Base-by-base conservation (phyloP, 2,329 filamentous ascomycete genomes). In the Trichoderma breve region DNA sequence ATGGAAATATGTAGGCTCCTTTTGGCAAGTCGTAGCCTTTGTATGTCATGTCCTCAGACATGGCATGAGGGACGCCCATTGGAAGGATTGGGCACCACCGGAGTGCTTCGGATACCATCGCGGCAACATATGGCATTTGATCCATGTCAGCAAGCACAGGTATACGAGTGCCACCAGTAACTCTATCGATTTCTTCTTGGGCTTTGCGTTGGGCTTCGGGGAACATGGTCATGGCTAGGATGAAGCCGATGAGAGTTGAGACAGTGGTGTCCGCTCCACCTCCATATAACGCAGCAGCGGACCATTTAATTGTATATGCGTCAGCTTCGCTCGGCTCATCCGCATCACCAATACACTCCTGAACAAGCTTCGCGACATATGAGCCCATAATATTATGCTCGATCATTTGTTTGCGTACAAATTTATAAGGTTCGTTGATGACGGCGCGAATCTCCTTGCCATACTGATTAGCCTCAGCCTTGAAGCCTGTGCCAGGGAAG, bases 101-200 rank as follows among this genome's bases (percentile, higher is more conserved):
- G 30, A 74, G 30, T 2, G 73, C 66, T 68, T 79, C 77, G 4
- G 77, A 76, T 2, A 79, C 72, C 21, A 77, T 43, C 4, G 76
- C 76, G n/a, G 74, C 26, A 21, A 78, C 34, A n/a, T 77, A 79
- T 3, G 75, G 76, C 53, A 79, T 72, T 0, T 70, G 73, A 1
- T 73, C 73, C 0, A 73, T 71, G 73, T 78, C 78, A 2, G 70
- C 67, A 1, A 72, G 30, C 21, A 28, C 24, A 24, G 71, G 71
- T 5, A 72, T 14, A 8, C 71, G 66, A 39, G 62, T 73, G 58
- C 75, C 61, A 1, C 83, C 76, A 6, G 76, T 39, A 6, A 74
- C 65, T 8, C 39, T n/a, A 7, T 74, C 71, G 6, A 74, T 47
- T 30, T 74, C 73, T 30, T 74, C 65, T 32, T 74, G 73, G 7